These are phyloP conservation scores for Beauveria bassiana DNA, from an alignment of 2,329 filamentous ascomycete species.

Conservation along the genomic window DNA sequence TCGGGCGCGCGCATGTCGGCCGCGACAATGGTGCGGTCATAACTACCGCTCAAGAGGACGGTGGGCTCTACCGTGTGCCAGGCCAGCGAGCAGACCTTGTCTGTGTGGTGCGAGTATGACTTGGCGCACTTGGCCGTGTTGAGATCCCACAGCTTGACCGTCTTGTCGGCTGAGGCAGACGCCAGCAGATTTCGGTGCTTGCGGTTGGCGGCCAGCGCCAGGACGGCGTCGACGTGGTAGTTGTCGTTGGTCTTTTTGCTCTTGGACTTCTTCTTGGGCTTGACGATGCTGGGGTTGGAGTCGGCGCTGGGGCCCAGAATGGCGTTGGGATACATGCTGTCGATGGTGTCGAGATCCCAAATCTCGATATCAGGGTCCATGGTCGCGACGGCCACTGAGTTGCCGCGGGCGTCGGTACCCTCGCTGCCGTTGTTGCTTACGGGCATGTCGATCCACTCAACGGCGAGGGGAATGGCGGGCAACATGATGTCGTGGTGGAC, in stretches of 20 bases:
- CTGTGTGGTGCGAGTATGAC: slow-evolving; percentile 91
- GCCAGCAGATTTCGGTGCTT: slow-evolving; percentile 91
- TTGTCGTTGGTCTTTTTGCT: slow-evolving; percentile 79
- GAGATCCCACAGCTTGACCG: slow-evolving; percentile 95
- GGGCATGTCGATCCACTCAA: slow-evolving; percentile 94
- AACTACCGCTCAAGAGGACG: slow-evolving; percentile 83
- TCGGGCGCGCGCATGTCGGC: slow-evolving; percentile 93
- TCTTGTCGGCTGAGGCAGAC: slow-evolving; percentile 92
- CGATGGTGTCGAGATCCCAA: slow-evolving; percentile 92
- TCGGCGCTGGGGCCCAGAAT: slow-evolving; percentile 73
- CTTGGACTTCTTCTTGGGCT: slow-evolving; percentile 90
- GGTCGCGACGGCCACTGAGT: slow-evolving; percentile 90
- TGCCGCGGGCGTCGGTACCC: slow-evolving; percentile 62
- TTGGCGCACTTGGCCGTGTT: slow-evolving; percentile 89
- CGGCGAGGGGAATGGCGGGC: slow-evolving; percentile 86
- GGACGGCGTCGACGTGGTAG: slow-evolving; percentile 89
- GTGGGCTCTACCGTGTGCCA: slow-evolving; percentile 89
- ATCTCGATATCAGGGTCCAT: slow-evolving; percentile 99
- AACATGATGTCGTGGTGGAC: slow-evolving; percentile 99
- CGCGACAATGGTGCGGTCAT: slow-evolving; percentile 89
- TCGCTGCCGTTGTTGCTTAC: slow-evolving; percentile 58
- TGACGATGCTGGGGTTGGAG: slow-evolving; percentile 48
- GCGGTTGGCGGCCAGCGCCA: slow-evolving; percentile 85
- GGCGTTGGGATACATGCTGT: slow-evolving; percentile 97
- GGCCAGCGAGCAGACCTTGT: slow-evolving; percentile 93